Base-by-base conservation (phyloP, 768 basidiomycete species). In the Boletus eberwhitei region DNA sequence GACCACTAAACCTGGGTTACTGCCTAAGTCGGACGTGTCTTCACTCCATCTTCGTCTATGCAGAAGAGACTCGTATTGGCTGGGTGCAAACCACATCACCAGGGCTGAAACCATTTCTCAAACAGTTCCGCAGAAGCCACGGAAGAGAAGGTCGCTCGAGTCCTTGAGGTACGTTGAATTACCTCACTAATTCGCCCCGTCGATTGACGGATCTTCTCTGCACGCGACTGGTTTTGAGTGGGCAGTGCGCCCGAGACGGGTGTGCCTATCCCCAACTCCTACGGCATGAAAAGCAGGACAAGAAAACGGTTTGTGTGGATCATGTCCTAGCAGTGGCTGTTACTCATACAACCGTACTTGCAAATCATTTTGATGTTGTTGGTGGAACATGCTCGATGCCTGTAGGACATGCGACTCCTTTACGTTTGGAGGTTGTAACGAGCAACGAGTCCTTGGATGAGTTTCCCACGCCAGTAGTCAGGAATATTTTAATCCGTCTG, bases 41-140 rank as follows among this genome's bases (percentile, higher is more conserved):
- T 47, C 22, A 16, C n/a, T 4, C 17, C 2, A 0, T 34, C 21
- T 11, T 37, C 4, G 2, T 35, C 42, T 29, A 1, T 22, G 16
- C 65, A 88, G 85, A 90, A 74, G 87, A 91, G 71, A 81, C 80
- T 1, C 86, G 89, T 36, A 84, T 92, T 61, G 86, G 85, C 50
- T 94, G 86, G 81, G 80, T 90, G 37, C 84, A 91, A 69, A 73
- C 82, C 4, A 75, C 79, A n/a, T n/a, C 42, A 79, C 71, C 53
- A 75, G 75, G 57, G 78, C 85, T 16, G 83, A 89, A 53, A 74
- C 71, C 5, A 59, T 13, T 80, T 87, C 34, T 74, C 94, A 42
- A 78, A 84, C 52, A 77, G 74, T 19, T 83, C 87, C 38, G 82
- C 90, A 26, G 83, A 84, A 57, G 83, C 80, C 36, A 86, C 84